Base-by-base conservation (phyloP, 371 early-diverging fungal genomes). In the Mucor plumbeus region DNA sequence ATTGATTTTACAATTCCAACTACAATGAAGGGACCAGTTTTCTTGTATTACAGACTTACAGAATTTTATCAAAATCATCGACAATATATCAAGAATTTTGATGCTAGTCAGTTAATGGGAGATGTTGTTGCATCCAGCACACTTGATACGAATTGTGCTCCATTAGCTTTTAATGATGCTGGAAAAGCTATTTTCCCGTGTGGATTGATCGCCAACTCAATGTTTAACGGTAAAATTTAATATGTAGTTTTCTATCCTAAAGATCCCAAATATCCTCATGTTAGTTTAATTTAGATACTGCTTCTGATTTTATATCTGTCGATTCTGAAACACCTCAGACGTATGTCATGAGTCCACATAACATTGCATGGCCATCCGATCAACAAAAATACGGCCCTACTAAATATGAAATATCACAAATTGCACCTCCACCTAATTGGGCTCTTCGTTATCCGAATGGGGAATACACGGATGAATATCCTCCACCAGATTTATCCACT, bases 1-100 rank as follows among this genome's bases (percentile, higher is more conserved):
- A 76, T 99, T 70, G 83, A 87, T 60, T 94, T 97, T 72, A 79
- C 80, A 15, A 69, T 97, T 33, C 91, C 90, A 0, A 70, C 60
- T 33, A 81, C 85, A 56, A 78, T 98, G 83, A 84, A 85, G 61
- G 82, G 86, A 0, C 95, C 96, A 3, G 90, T 99, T 39, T 96
- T 91, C 74, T 72, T 99, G 70, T 98, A 98, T 82, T 97, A 97
- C 75, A 87, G 95, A 54, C 84, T 99, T 61, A 94, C 97, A 47
- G 94, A 97, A 76, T 99, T 99, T 80, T 99, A 97, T 78, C 99
- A 99, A 80, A 99, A 99, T 81, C 95, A 99, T 71, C 90, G 99
- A 41, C 90, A 92, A 56, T 99, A 99, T 74, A 95, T 98, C 38
- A 97, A 97, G 79, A 94, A 92, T 70, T 90, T 91, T 69, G 92